Evolutionary conservation across 2,329 filamentous ascomycete genomes (phyloP).

Genomic region (Diaporthe citriasiana): DNA sequence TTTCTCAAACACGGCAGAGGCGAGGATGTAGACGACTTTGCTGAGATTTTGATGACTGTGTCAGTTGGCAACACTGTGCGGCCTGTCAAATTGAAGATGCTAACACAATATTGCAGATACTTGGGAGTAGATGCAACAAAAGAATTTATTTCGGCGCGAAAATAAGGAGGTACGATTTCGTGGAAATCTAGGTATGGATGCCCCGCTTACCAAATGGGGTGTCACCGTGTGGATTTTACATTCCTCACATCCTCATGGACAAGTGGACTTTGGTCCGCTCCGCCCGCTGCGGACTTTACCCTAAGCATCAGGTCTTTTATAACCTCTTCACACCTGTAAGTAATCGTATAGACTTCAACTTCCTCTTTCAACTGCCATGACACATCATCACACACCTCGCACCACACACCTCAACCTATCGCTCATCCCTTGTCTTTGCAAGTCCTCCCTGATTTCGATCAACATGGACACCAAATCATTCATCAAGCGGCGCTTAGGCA

Average conservation of each 20-base stretch:
- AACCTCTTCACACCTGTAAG: background rate
- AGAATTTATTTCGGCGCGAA: conserved; percentile 1
- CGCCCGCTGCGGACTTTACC: conserved; percentile 11
- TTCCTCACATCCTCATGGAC: background rate
- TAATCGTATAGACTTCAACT: background rate
- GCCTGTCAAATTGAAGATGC: background rate
- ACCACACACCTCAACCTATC: background rate
- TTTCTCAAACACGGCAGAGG: conserved; percentile 8
- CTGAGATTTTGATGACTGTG: conserved; percentile 13
- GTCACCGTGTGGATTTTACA: background rate
- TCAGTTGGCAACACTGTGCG: background rate
- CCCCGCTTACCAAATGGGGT: background rate
- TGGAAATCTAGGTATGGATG: accelerated
- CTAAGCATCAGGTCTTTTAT: background rate
- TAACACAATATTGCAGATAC: background rate
- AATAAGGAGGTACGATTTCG: accelerated
- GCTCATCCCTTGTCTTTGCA: background rate
- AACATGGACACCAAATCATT: background rate
- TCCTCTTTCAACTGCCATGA: background rate
- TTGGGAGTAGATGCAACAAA: conserved; percentile 12
- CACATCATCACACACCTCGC: background rate
- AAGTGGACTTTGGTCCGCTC: conserved; percentile 12
- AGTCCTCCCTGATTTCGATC: background rate
- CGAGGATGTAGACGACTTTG: conserved; percentile 17
- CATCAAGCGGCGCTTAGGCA: conserved; percentile 43